phyloP scores from a whole-genome alignment of 176 grass and related monocot species.

The Typha latifolia region DNA sequence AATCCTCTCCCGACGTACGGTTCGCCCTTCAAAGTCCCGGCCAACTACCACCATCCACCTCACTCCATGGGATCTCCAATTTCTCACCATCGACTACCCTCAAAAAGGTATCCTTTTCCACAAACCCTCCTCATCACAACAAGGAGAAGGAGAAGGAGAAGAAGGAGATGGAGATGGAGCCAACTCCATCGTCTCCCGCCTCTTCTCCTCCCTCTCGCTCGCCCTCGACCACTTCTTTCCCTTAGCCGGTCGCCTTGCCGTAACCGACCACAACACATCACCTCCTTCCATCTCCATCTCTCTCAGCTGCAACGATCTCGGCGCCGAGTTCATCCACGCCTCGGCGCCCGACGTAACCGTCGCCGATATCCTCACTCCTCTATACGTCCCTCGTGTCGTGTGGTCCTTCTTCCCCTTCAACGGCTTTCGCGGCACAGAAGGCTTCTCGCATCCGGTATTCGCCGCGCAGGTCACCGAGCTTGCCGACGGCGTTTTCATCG shows the following conservation, averaged over 20 bases:
- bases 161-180: conserved; percentile 7
- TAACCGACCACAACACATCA: background rate
- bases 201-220: conserved; percentile 10
- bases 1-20: no score
- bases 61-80: no score
- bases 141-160: conserved; percentile 20
- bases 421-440: conserved; percentile 3
- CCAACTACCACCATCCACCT: no score
- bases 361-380: conserved; percentile 11
- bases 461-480: conserved; percentile 21
- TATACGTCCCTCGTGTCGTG: conserved; percentile 13
- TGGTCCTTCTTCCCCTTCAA: conserved; percentile 23
- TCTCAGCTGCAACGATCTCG: conserved; percentile 8
- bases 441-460: conserved; percentile 4
- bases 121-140: background rate
- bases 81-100: no score
- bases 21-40: no score
- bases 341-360: conserved; percentile 11
- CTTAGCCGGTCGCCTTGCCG: conserved; percentile 15
- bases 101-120: no score
- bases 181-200: conserved; percentile 9
- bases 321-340: conserved; percentile 34
- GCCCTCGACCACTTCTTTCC: conserved; percentile 25
- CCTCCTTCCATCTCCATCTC: background rate
- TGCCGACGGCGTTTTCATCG: conserved; percentile 19